Percentiles rank a stretch among this genome's conserved stretches.
phyloP scores from a whole-genome alignment of 2,329 filamentous ascomycete genomes.

The Hymenoscyphus repandus region DNA sequence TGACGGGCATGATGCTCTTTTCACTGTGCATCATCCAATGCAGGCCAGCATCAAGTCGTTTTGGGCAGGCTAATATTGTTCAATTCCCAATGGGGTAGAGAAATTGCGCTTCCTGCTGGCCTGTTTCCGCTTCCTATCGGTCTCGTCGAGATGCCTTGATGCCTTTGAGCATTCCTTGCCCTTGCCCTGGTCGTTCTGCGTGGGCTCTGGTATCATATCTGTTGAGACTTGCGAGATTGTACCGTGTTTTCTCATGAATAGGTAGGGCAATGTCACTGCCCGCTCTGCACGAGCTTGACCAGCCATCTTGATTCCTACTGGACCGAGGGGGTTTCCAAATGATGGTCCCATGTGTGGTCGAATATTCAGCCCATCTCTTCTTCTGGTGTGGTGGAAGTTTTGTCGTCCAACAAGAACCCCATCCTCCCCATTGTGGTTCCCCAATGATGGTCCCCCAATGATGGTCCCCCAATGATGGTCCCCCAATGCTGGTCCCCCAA shows the following conservation, averaged over 20 bases:
- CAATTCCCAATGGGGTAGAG: neutral
- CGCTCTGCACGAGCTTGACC: neutral
- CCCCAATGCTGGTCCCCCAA: neutral
- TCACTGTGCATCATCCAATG: neutral
- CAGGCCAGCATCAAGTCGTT: neutral
- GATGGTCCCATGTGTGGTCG: neutral
- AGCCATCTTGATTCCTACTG: neutral
- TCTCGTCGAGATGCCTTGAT: neutral
- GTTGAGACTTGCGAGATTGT: too few relatives aligned
- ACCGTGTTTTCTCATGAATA: neutral
- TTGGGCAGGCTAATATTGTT: slow-evolving; percentile 2
- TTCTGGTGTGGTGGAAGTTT: neutral
- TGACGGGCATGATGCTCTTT: neutral
- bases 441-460: too few relatives aligned
- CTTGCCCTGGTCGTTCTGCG: neutral
- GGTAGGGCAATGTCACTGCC: neutral
- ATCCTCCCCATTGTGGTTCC: neutral
- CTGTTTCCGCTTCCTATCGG: neutral
- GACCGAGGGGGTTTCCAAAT: neutral
- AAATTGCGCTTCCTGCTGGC: neutral
- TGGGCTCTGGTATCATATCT: neutral
- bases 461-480: neutral
- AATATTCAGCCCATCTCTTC: too few relatives aligned
- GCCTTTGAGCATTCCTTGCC: neutral
- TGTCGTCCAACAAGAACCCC: neutral